Conservation (phyloP, 805 yeast genomes). For the Candida quercuum region DNA sequence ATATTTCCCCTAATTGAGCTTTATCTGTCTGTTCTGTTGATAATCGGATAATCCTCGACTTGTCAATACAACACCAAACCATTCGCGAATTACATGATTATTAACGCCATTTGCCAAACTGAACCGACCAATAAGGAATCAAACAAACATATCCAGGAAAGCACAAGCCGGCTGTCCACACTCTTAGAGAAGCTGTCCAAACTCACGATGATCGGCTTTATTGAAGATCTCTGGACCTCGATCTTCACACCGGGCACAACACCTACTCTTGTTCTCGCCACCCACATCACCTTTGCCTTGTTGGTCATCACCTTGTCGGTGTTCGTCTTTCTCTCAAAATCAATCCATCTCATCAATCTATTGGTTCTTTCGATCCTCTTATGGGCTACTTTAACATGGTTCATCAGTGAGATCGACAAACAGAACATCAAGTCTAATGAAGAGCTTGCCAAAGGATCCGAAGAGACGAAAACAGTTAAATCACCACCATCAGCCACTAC, state of each 20-base stretch:
- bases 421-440: slow-evolving; percentile 27
- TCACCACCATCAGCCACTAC: neutral
- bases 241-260: slow-evolving; percentile 90
- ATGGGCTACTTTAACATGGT: slow-evolving; percentile 87
- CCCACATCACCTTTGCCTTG: slow-evolving; percentile 74
- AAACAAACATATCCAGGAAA: too few species aligned
- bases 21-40: too few species aligned
- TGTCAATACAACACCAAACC: too few species aligned
- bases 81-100: too few species aligned
- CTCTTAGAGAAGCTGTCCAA: too few species aligned
- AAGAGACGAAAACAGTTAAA: neutral
- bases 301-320: slow-evolving; percentile 50
- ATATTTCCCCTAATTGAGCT: too few species aligned
- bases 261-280: slow-evolving; percentile 84
- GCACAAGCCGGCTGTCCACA: too few species aligned
- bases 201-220: slow-evolving; percentile 31
- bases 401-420: slow-evolving; percentile 60
- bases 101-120: too few species aligned
- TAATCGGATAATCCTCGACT: too few species aligned
- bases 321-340: slow-evolving; percentile 55
- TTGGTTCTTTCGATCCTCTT: slow-evolving; percentile 53
- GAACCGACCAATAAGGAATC: too few species aligned
- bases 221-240: slow-evolving; percentile 80
- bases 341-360: slow-evolving; percentile 60
- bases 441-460: slow-evolving; percentile 17